These are phyloP conservation scores for Fusarium sp. DNA, from an alignment of 2,329 filamentous ascomycete species.

Conservation along the genomic window DNA sequence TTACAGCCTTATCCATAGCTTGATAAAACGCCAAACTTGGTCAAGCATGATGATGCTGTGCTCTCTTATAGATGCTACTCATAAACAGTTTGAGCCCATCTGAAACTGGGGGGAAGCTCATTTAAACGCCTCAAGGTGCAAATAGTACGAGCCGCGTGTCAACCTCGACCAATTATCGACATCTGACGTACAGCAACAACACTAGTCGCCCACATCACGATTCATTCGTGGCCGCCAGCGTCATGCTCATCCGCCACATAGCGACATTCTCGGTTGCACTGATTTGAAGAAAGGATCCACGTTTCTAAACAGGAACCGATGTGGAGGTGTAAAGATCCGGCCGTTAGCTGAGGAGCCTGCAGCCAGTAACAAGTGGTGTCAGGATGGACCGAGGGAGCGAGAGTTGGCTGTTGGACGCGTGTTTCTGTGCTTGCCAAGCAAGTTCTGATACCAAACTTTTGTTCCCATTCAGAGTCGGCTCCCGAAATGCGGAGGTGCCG, in stretches of 20 bases:
- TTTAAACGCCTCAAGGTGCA: not conserved
- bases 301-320: slow-evolving; percentile 8
- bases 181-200: slow-evolving; percentile 19
- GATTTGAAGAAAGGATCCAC: slow-evolving; percentile 20
- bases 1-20: too few relatives aligned
- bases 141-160: slow-evolving; percentile 17
- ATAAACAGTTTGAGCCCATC: too few relatives aligned
- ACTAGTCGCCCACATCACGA: slow-evolving; percentile 25
- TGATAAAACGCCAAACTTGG: too few relatives aligned
- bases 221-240: slow-evolving; percentile 17
- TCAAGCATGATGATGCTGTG: not conserved
- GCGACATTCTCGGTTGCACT: slow-evolving; percentile 1
- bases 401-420: slow-evolving; percentile 13
- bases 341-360: not conserved
- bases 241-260: slow-evolving; percentile 11
- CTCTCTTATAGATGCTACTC: too few relatives aligned
- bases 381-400: not conserved
- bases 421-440: not conserved
- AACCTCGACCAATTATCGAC: slow-evolving; percentile 14
- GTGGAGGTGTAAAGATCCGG: slow-evolving; percentile 6
- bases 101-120: not conserved
- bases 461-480: not conserved
- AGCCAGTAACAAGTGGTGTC: not conserved
- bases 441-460: not conserved
- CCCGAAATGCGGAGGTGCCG: slow-evolving; percentile 13